A percentile compares a stretch with the other conserved stretches of the same genome.
Conservation (phyloP, 148 eudicot species). For the Limonium bicolor region DNA sequence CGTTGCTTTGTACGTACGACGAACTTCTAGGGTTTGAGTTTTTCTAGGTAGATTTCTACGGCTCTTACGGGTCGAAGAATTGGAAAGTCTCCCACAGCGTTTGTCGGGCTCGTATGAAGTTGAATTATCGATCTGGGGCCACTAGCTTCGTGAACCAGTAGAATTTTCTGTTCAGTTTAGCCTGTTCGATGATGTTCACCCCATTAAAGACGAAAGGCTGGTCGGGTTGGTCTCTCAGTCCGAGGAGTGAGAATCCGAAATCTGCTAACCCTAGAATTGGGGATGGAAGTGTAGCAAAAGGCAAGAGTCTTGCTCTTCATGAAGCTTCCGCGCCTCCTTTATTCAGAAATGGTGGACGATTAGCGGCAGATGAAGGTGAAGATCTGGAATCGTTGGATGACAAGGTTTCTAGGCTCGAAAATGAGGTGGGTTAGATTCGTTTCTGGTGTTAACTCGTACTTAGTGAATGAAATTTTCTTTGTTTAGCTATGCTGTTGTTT, state of each 20-base stretch:
- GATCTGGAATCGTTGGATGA: conserved; percentile 24
- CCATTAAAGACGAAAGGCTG: conserved; percentile 46
- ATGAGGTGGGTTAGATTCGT: conserved; percentile 36
- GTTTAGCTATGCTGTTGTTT: background rate
- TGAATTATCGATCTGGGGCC: conserved; percentile 17
- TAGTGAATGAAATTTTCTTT: background rate
- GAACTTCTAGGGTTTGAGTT: background rate
- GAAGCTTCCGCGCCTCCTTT: conserved; percentile 10
- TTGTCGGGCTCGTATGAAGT: conserved; percentile 10
- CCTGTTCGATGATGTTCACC: conserved; percentile 39
- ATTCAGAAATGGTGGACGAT: conserved; percentile 10
- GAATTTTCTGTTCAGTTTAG: background rate
- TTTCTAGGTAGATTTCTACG: background rate
- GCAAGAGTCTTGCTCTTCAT: conserved; percentile 15
- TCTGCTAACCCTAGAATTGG: conserved; percentile 23
- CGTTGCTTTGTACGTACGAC: background rate
- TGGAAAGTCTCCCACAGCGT: background rate
- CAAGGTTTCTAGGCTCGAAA: conserved; percentile 45
- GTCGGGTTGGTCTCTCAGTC: conserved; percentile 50
- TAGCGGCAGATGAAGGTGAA: conserved; percentile 7
- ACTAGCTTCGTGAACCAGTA: conserved; percentile 2
- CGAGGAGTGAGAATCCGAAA: conserved; percentile 29
- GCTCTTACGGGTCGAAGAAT: no score
- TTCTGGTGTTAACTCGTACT: background rate
- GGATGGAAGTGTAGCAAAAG: conserved; percentile 20